phyloP scores from a whole-genome alignment of 2,329 filamentous ascomycete species.

The Penicillium sp. region DNA sequence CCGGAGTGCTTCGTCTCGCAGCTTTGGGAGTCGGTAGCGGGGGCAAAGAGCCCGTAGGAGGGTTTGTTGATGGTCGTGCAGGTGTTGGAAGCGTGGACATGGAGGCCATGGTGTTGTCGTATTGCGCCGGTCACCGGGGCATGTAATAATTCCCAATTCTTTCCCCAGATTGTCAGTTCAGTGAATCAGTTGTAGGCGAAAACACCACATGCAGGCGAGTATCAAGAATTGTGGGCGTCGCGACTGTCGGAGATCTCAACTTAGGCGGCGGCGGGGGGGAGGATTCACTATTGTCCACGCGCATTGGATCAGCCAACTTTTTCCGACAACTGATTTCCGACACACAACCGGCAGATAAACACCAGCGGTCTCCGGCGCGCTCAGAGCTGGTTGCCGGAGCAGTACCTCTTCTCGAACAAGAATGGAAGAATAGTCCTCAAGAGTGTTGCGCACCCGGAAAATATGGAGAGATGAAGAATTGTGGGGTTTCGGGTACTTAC shows the following conservation, averaged over 20 bases:
- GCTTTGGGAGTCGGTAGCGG: conserved; percentile 74
- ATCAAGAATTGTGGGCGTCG: not conserved
- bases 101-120: conserved; percentile 29
- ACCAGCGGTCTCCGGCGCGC: not conserved
- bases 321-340: not conserved
- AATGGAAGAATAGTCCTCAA: not conserved
- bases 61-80: conserved; percentile 63
- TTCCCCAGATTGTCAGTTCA: conserved; percentile 8
- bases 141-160: not conserved
- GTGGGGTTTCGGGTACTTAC: conserved; percentile 19
- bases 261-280: not conserved
- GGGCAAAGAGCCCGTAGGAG: conserved; percentile 72
- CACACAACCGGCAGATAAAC: not conserved
- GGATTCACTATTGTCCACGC: not conserved
- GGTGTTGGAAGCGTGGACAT: conserved; percentile 68
- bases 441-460: not conserved
- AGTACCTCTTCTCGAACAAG: not conserved
- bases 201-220: conserved; percentile 20
- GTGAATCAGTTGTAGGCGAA: not conserved
- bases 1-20: conserved; percentile 67
- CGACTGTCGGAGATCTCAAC: not conserved
- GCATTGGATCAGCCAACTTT: not conserved
- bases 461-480: not conserved
- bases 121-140: not conserved
- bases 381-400: not conserved